These are phyloP conservation scores for Cruciata laevipes DNA, from an alignment of 257 asterid species.

Conservation along the genomic window DNA sequence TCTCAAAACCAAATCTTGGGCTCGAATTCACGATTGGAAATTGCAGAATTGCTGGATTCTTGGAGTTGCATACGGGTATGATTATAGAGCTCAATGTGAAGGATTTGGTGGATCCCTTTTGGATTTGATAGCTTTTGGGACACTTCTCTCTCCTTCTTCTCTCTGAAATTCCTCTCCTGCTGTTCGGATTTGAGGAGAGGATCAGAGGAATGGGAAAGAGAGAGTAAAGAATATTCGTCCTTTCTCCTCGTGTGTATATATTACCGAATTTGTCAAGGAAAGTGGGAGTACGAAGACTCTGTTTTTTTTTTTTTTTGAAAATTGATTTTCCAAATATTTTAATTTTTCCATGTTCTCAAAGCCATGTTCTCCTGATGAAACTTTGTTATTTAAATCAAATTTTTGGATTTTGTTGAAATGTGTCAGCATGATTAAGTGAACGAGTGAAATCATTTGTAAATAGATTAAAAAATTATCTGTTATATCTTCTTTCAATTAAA, in stretches of 20 bases:
- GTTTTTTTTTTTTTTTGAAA: no score
- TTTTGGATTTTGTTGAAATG: no score
- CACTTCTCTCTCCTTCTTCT: conserved; percentile 19
- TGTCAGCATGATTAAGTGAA: no score
- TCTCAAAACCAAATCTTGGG: neutral
- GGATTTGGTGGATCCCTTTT: conserved; percentile 1
- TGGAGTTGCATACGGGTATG: neutral
- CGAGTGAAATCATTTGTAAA: no score
- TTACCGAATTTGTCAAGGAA: conserved; percentile 17
- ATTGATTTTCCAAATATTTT: no score
- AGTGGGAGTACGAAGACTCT: neutral
- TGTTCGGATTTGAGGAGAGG: conserved; percentile 8
- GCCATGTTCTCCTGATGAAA: no score
- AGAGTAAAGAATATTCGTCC: conserved; percentile 36
- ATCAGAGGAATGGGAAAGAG: conserved; percentile 12
- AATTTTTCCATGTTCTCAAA: no score
- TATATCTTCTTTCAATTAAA: no score
- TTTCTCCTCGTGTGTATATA: conserved; percentile 13
- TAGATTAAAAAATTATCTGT: no score
- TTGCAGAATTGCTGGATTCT: neutral
- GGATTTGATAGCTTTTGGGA: conserved; percentile 24
- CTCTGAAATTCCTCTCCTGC: conserved; percentile 15
- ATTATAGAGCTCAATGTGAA: neutral
- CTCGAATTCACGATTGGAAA: neutral
- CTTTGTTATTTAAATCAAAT: no score